Percentiles rank a stretch among this genome's conserved stretches.
These are phyloP conservation scores for Agaricus subrufescens DNA, from an alignment of 768 basidiomycete species.

Conservation along the genomic window DNA sequence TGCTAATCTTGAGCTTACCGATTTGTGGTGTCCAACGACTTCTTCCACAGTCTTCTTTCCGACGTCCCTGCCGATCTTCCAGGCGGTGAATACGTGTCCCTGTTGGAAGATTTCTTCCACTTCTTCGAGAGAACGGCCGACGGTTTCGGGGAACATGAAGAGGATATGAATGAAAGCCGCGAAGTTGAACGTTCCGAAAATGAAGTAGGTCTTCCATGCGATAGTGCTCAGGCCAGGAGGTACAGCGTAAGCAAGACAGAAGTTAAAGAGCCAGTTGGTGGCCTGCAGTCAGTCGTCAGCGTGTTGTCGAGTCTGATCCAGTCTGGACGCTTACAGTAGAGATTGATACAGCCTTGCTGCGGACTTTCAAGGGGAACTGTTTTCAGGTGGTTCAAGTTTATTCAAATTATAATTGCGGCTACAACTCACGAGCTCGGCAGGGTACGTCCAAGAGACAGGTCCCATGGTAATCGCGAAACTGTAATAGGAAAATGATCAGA, in stretches of 20 bases:
- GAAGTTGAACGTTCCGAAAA: slow-evolving; percentile 76
- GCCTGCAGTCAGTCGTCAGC: slow-evolving; percentile 14
- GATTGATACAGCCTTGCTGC: slow-evolving; percentile 51
- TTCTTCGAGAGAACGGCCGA: slow-evolving; percentile 70
- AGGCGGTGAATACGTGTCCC: slow-evolving; percentile 66
- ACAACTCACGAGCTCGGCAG: slow-evolving; percentile 49
- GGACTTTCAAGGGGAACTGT: slow-evolving; percentile 55
- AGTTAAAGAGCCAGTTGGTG: slow-evolving; percentile 66
- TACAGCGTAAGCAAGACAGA: slow-evolving; percentile 70
- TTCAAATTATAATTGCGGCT: neutral
- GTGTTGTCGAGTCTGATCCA: neutral
- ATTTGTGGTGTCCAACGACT: slow-evolving; percentile 23
- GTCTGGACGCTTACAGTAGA: slow-evolving; percentile 36
- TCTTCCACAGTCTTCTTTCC: slow-evolving; percentile 60
- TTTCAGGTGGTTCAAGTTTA: neutral
- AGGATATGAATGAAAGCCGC: slow-evolving; percentile 65
- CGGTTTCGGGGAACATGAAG: slow-evolving; percentile 81
- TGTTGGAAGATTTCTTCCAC: slow-evolving; percentile 73
- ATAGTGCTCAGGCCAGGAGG: slow-evolving; percentile 65
- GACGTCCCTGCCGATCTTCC: slow-evolving; percentile 58
- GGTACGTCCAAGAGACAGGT: slow-evolving; percentile 73
- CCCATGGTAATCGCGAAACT: slow-evolving; percentile 72
- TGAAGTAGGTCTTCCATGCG: slow-evolving; percentile 73
- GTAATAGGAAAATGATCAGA: neutral
- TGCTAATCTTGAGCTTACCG: neutral